phyloP scores from a whole-genome alignment of 345 rosid genomes.

The Pelargonium nanum region DNA sequence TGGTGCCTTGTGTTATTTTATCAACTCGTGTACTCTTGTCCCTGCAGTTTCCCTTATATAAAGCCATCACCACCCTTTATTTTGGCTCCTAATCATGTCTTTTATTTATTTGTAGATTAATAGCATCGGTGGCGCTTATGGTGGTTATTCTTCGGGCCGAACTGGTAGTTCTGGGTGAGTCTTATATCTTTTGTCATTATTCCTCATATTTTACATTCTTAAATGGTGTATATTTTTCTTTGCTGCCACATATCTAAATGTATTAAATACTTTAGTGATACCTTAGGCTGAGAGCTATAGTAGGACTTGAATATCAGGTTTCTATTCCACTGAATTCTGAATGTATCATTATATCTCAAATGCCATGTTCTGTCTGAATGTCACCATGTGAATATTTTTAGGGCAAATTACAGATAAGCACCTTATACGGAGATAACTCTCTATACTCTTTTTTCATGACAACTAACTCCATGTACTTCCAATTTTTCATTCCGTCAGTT shows the following conservation, averaged over 20 bases:
- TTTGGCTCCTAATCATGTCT: constrained; percentile 8
- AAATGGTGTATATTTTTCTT: not conserved
- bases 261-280: not conserved
- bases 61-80: not conserved
- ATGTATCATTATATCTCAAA: no score
- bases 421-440: no score
- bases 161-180: constrained; percentile 73
- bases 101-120: constrained; percentile 42
- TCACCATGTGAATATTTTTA: no score
- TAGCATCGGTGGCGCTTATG: constrained; percentile 63
- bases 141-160: constrained; percentile 76
- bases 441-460: no score
- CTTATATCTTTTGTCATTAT: constrained; percentile 6
- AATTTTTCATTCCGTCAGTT: no score
- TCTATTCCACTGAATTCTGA: no score
- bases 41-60: not conserved
- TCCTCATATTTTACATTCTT: not conserved
- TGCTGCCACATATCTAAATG: not conserved
- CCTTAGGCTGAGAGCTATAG: not conserved
- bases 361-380: not conserved
- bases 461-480: no score
- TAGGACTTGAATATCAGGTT: not conserved
- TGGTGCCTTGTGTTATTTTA: no score
- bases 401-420: no score
- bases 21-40: not conserved